Base-by-base conservation (phyloP, 2,329 filamentous ascomycete genomes). In the Penicillium expansum region DNA sequence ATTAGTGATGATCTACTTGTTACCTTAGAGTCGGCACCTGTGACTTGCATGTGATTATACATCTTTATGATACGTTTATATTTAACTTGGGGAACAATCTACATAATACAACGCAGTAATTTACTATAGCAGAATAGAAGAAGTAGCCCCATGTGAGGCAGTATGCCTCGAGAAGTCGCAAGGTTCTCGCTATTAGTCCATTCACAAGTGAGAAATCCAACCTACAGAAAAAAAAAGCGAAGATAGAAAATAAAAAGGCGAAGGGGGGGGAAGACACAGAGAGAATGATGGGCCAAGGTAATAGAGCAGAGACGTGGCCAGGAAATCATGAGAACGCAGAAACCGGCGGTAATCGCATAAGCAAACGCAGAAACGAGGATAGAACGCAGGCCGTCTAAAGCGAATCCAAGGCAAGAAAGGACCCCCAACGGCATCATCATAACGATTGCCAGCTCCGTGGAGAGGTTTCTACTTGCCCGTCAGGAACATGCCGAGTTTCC, bases 171-270 rank as follows among this genome's bases (percentile, higher is more conserved):
- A 42, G 29, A 57, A 62, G 59, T 63, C 62, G 61, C 67, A 67
- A 62, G 52, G 62, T 70, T 66, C 67, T 71, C 66, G 67, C 67
- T 70, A 72, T 73, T 74, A 73, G 67, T 71, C 60, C 69, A 67
- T 70, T 72, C 66, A 66, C 48, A 69, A 66, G 63, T 66, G 63
- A 68, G 27, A 64, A 69, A 67, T 70, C 70, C 70, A 72, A 73
- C 66, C 62, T 69, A 69, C 64, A 64, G 39, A 44, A n/a, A 51
- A n/a, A 51, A 66, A 38, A 59, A 48, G 48, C 45, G 43, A 55
- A 58, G 56, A 55, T 60, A 57, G 61, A 56, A 53, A 61, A 53
- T 48, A 48, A 35, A 54, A 56, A 39, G 62, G 49, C 41, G 45
- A 62, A 57, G 52, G 52, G 56, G 57, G 54, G 48, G 52, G 45